Percentiles rank a stretch among this genome's conserved stretches.
Evolutionary conservation across 169 alveolate species (phyloP).

Genomic region (Eimeria zaria): DNA sequence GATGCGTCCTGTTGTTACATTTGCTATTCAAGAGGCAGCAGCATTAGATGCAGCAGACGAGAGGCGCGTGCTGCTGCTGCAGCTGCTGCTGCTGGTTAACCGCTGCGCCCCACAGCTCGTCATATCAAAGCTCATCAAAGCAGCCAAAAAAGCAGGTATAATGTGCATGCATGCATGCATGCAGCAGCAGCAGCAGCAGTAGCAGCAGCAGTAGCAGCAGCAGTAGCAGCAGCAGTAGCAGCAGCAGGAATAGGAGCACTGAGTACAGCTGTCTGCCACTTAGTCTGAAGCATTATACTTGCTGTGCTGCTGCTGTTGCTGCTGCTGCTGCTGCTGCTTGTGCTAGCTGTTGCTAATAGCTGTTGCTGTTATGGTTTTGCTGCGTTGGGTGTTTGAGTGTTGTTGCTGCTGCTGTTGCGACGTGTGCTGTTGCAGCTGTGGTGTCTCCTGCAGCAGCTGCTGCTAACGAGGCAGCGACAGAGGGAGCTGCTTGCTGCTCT

Average conservation of each 20-base stretch:
- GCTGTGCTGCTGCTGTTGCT: too few relatives aligned
- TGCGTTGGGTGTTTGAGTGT: too few relatives aligned
- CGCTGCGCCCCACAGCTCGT: constrained; percentile 19
- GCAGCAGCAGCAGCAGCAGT: constrained; percentile 52
- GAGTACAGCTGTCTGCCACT: too few relatives aligned
- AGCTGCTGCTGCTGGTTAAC: constrained; percentile 8
- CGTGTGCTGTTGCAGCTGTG: constrained; percentile 9
- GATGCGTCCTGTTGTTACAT: neutral
- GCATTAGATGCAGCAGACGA: constrained; percentile 26
- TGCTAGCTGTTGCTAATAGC: constrained; percentile 9
- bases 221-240: neutral
- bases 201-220: neutral
- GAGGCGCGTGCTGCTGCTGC: constrained; percentile 33
- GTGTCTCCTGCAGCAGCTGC: constrained; percentile 29
- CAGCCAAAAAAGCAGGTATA: constrained; percentile 51
- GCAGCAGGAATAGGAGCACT: too few relatives aligned
- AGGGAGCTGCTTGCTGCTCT: constrained; percentile 26
- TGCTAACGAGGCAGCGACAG: neutral
- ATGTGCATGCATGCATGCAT: constrained; percentile 15
- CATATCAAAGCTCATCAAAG: neutral
- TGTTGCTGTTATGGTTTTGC: neutral
- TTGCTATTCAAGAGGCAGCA: constrained; percentile 44
- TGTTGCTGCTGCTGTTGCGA: neutral
- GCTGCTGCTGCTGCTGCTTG: constrained; percentile 7
- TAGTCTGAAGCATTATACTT: too few relatives aligned